Evolutionary conservation across 2,329 filamentous ascomycete genomes (phyloP), one percentile per base, ranked within the genome.

Genomic region (Colletotrichum abscissum): DNA sequence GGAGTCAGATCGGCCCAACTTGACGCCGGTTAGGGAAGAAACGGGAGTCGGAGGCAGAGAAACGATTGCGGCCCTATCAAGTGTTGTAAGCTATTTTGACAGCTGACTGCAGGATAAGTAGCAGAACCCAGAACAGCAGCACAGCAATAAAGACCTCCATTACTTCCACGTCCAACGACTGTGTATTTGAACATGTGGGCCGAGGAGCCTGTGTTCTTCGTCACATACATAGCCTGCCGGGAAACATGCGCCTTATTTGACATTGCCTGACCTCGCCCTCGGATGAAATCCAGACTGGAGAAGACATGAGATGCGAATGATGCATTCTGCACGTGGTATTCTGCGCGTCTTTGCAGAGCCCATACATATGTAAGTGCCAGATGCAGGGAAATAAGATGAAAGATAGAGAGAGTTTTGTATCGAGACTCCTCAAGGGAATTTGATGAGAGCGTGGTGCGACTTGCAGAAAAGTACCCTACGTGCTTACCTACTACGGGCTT

Each of bases 1-100:
- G 22, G 42, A 26, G 69, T 69, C 69, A 72, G 64, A 59, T 49
- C 55, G 59, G 62, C 52, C 35, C 62, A 69, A 69, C 19, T 67
- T 60, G 30, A 42, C 64, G 55, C 52, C 58, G 63, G 28, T 7
- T 24, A 28, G 33, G 46, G 22, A 54, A n/a, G 62, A 30, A 19
- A 30, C 33, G 30, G 33, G 46, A 38, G 6, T 7, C 55, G 62
- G 24, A 24, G 16, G 33, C 38, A 28, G 52, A 33, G 26, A 26
- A 33, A 33, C 64, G 22, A n/a, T 30, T 3, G 22, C 24, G 7
- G n/a, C 46, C 24, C 9, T 26, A 14, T 30, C 14, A 38, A 28
- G 14, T 14, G 12, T 11, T 52, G 49, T n/a, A 14, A 49, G 42
- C 22, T 35, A 6, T 28, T 26, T 7, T 24, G 5, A 22, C 4